Conservation (phyloP, 2,329 filamentous ascomycete genomes). For the Trichoderma sp. region DNA sequence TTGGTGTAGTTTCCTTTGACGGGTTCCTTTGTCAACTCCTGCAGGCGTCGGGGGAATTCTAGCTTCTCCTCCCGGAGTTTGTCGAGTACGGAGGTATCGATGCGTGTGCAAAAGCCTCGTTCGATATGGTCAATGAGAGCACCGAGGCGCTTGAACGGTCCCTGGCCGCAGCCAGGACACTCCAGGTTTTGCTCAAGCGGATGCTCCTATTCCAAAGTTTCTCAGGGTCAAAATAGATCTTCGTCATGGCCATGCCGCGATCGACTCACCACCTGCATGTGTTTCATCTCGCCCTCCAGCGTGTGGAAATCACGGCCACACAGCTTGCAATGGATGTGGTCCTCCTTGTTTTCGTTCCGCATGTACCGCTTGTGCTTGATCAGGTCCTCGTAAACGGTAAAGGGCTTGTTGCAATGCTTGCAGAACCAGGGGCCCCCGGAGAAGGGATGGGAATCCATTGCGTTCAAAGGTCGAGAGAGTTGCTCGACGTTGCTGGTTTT, state of each 20-base stretch:
- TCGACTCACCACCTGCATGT: conserved; percentile 43
- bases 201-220: conserved; percentile 41
- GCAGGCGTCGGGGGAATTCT: conserved; percentile 40
- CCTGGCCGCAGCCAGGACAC: conserved; percentile 51
- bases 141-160: conserved; percentile 43
- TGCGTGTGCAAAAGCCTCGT: conserved; percentile 42
- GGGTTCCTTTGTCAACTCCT: conserved; percentile 34
- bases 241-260: background rate
- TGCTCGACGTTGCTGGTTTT: background rate
- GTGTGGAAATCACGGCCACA: conserved; percentile 45
- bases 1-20: conserved; percentile 37
- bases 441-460: conserved; percentile 13
- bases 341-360: conserved; percentile 29
- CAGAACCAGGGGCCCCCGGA: conserved; percentile 34
- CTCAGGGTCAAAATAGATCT: background rate
- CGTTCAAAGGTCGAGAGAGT: background rate
- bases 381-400: conserved; percentile 35
- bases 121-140: conserved; percentile 52
- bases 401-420: conserved; percentile 37
- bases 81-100: conserved; percentile 42
- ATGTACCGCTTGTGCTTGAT: conserved; percentile 39
- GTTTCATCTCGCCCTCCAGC: conserved; percentile 37
- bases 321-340: conserved; percentile 44
- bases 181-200: conserved; percentile 45
- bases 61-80: conserved; percentile 43